Evolutionary conservation across 805 yeast species (phyloP), one percentile per base, ranked within the genome.

Genomic region (Cyberlindnera japonica): DNA sequence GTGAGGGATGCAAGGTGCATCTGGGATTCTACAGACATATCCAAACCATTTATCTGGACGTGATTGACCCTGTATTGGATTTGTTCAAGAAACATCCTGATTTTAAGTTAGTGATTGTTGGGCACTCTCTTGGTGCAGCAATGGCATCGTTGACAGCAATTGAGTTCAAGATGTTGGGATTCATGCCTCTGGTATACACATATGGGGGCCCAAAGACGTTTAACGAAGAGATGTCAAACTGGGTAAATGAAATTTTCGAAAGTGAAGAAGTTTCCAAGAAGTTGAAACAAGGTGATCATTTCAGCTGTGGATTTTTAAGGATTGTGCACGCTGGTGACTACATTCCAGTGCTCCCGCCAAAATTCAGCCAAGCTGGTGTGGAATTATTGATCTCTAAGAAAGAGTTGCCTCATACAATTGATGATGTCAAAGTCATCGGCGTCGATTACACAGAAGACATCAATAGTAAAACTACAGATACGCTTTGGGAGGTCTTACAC

Each of bases 71-170:
- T 1, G 63, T 79, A 3, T 54, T 64, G n/a, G 48, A 50, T 2
- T 48, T 75, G 11, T 57, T 62, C 24, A 34, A 51, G 2, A 47
- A 63, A 15, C 57, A 73, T 50, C 78, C 80, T 0, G 67, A 67
- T 25, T 81, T 77, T 56, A 58, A 65, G 17, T 44, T 83, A 13
- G 68, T 76, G 3, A 66, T 81, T 1, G 64, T 77, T 1, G 95
- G 95, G 0, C 95, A 85, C 62, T 85, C 95, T 0, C 63, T 85
- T 35, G 90, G 90, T 1, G 95, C 79, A 2, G 89, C 91, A 0
- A 54, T 83, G 29, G 82, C 90, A 1, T 59, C 71, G 2, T 63
- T 85, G 29, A 68, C 76, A 13, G 91, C 83, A 0, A 69, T 79
- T 32, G 93, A 85, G 52, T 65, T 81, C 34, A 65, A 72, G 44